Percentiles rank a stretch among this genome's conserved stretches.
Conservation (phyloP, 1,139 yeast genomes). For the Magnusiomyces clavatus region DNA sequence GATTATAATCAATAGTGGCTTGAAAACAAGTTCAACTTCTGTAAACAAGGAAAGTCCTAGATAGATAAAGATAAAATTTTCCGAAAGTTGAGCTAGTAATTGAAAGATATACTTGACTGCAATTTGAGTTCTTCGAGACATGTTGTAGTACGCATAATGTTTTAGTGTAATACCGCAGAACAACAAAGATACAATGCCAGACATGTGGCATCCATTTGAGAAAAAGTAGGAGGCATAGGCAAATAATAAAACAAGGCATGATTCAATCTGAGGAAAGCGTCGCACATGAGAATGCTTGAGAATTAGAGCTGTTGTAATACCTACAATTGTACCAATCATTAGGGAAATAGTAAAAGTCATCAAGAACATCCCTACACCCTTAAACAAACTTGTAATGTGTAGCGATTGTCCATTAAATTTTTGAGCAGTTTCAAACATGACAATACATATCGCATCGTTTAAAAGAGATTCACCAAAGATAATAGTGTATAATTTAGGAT, state of each 20-base stretch:
- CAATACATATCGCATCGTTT: constrained; percentile 97
- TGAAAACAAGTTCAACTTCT: constrained; percentile 89
- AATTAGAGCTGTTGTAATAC: constrained; percentile 80
- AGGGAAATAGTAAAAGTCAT: constrained; percentile 93
- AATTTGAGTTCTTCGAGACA: constrained; percentile 95
- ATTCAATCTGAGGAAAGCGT: constrained; percentile 92
- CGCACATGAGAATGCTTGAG: constrained; percentile 89
- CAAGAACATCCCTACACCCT: constrained; percentile 88
- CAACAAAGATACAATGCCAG: constrained; percentile 90
- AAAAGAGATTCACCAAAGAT: constrained; percentile 93
- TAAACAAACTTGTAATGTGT: constrained; percentile 68
- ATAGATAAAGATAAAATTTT: constrained; percentile 93
- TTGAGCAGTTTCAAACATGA: constrained; percentile 98
- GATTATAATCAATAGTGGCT: constrained; percentile 84
- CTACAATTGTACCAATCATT: constrained; percentile 80
- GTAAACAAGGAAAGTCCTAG: constrained; percentile 91
- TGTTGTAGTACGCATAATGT: constrained; percentile 94
- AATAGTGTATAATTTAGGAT: constrained; percentile 92
- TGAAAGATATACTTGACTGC: constrained; percentile 95
- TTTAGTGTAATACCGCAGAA: constrained; percentile 96
- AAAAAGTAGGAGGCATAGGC: constrained; percentile 96
- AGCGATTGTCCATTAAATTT: constrained; percentile 78
- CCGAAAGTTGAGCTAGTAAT: constrained; percentile 86
- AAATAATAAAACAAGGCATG: constrained; percentile 80
- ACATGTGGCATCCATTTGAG: constrained; percentile 98